phyloP scores from a whole-genome alignment of 768 basidiomycete species.

The Leucocoprinus birnbaumii region DNA sequence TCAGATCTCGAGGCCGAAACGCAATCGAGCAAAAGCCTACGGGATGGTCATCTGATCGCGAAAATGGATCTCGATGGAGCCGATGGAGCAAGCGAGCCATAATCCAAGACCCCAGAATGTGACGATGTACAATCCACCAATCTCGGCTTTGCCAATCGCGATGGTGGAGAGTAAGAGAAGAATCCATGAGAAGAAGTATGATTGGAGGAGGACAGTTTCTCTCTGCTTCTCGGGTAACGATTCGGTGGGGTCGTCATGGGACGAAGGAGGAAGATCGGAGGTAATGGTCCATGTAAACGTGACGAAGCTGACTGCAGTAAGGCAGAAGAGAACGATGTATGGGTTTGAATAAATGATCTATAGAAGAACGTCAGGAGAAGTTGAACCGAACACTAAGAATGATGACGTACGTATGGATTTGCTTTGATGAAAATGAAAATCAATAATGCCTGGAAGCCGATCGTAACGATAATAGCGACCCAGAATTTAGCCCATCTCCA shows the following conservation, averaged over 20 bases:
- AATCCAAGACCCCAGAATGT: slow-evolving; percentile 45
- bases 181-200: slow-evolving; percentile 55
- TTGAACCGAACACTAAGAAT: neutral
- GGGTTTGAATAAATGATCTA: slow-evolving; percentile 34
- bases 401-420: slow-evolving; percentile 58
- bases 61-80: slow-evolving; percentile 15
- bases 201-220: slow-evolving; percentile 46
- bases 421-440: slow-evolving; percentile 45
- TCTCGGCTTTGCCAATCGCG: slow-evolving; percentile 31
- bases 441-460: slow-evolving; percentile 45
- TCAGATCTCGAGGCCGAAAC: too few species aligned
- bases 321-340: slow-evolving; percentile 43
- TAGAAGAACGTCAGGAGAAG: neutral
- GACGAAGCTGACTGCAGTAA: slow-evolving; percentile 44
- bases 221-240: slow-evolving; percentile 37
- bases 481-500: slow-evolving; percentile 64
- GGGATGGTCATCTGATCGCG: slow-evolving; percentile 26
- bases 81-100: slow-evolving; percentile 19
- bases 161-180: slow-evolving; percentile 49
- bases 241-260: slow-evolving; percentile 12
- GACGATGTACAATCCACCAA: slow-evolving; percentile 58
- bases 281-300: slow-evolving; percentile 33
- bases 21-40: slow-evolving; percentile 2
- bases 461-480: slow-evolving; percentile 46
- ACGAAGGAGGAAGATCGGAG: slow-evolving; percentile 22